Conservation (phyloP, 2,329 filamentous ascomycete species). For the Pseudocercospora fijiensis region DNA sequence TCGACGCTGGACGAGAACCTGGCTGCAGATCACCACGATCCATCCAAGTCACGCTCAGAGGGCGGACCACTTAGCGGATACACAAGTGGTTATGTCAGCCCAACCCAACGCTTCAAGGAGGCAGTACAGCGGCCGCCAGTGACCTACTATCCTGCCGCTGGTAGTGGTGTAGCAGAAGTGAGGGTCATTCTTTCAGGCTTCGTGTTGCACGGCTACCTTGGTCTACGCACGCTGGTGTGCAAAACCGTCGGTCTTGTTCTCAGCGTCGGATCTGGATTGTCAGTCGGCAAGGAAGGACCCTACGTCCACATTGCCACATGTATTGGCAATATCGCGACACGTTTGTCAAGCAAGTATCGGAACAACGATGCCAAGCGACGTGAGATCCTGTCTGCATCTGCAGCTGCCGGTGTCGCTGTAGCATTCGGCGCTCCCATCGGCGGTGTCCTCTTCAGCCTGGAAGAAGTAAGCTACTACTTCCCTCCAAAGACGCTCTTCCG, state of each 20-base stretch:
- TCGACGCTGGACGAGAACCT: constrained; percentile 92
- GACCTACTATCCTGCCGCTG: constrained; percentile 93
- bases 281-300: constrained; percentile 89
- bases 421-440: constrained; percentile 90
- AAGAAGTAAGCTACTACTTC: constrained; percentile 97
- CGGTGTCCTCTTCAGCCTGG: constrained; percentile 86
- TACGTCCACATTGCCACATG: constrained; percentile 98
- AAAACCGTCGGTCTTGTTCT: constrained; percentile 82
- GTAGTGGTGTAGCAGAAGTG: constrained; percentile 94
- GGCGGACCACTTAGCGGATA: constrained; percentile 37
- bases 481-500: constrained; percentile 95
- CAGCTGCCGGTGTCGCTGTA: constrained; percentile 87
- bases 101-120: constrained; percentile 43
- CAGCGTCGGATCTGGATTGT: constrained; percentile 88
- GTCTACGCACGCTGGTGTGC: constrained; percentile 78
- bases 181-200: constrained; percentile 98
- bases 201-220: constrained; percentile 92
- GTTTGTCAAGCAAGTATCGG: constrained; percentile 92
- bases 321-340: constrained; percentile 90
- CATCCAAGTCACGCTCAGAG: constrained; percentile 39
- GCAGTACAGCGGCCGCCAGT: constrained; percentile 61
- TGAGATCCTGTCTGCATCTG: constrained; percentile 89
- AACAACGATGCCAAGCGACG: constrained; percentile 90
- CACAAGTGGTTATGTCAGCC: constrained; percentile 40
- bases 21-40: constrained; percentile 60